A percentile compares a stretch with the other conserved stretches of the same genome.
phyloP scores from a whole-genome alignment of 2,329 filamentous ascomycete species.

The Nemania abortiva region DNA sequence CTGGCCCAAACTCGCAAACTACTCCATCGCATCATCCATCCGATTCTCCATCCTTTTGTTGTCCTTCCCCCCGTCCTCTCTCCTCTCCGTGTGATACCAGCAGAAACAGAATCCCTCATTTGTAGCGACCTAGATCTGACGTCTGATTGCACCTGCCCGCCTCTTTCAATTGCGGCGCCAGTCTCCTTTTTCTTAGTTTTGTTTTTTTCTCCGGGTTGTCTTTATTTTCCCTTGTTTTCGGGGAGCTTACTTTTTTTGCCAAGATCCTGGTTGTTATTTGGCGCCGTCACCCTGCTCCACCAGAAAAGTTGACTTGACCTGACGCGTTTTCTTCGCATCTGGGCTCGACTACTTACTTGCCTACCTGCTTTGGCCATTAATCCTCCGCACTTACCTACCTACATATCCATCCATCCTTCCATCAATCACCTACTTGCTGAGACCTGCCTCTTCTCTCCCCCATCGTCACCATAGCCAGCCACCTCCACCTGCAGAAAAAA shows the following conservation, averaged over 20 bases:
- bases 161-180: constrained; percentile 28
- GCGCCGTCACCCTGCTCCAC: constrained; percentile 43
- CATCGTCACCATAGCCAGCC: constrained; percentile 3
- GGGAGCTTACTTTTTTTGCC: constrained; percentile 25
- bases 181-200: background rate
- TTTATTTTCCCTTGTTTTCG: constrained; percentile 18
- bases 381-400: constrained; percentile 30
- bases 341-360: constrained; percentile 17
- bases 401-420: constrained; percentile 33
- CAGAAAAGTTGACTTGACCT: constrained; percentile 44
- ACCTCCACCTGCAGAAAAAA: background rate
- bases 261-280: constrained; percentile 43
- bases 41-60: constrained; percentile 15
- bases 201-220: constrained; percentile 11
- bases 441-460: background rate
- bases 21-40: constrained; percentile 21
- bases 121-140: background rate
- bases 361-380: constrained; percentile 32
- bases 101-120: background rate
- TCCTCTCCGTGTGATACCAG: background rate
- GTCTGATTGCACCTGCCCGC: constrained; percentile 24
- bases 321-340: constrained; percentile 50
- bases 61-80: too few species aligned
- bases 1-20: background rate
- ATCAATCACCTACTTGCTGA: constrained; percentile 39